Conservation (phyloP, 129 eudicot species). For the Pseudognaphalium luteoalbum region DNA sequence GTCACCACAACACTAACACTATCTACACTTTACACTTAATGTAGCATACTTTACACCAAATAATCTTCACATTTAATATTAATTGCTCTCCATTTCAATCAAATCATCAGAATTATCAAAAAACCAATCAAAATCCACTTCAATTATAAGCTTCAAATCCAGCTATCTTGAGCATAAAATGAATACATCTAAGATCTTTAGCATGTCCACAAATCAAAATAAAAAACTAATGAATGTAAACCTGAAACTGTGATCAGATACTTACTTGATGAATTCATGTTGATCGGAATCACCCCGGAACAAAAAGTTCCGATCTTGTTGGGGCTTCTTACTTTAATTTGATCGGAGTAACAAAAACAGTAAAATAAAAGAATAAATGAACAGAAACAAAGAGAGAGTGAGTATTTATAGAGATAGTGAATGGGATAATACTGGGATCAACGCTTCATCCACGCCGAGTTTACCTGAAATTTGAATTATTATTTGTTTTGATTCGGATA, state of each 20-base stretch:
- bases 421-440: not conserved
- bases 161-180: slow-evolving; percentile 11
- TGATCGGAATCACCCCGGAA: slow-evolving; percentile 15
- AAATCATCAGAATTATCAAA: not conserved
- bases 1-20: slow-evolving; percentile 8
- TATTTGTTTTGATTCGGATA: slow-evolving; percentile 23
- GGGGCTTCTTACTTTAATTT: not conserved
- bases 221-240: not conserved
- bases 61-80: not conserved
- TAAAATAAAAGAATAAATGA: not conserved
- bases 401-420: slow-evolving; percentile 11
- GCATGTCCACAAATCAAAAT: slow-evolving; percentile 11
- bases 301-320: not conserved
- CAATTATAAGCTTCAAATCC: not conserved
- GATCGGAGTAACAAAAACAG: not conserved
- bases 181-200: not conserved
- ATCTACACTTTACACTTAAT: not conserved
- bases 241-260: slow-evolving; percentile 6
- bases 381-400: not conserved
- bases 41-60: not conserved
- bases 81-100: not conserved
- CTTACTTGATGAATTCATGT: slow-evolving; percentile 37
- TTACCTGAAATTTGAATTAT: slow-evolving; percentile 20
- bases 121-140: not conserved
- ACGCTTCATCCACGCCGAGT: slow-evolving; percentile 27